Base-by-base conservation (phyloP, 176 grass and related monocot species). In the Metroxylon sagu region DNA sequence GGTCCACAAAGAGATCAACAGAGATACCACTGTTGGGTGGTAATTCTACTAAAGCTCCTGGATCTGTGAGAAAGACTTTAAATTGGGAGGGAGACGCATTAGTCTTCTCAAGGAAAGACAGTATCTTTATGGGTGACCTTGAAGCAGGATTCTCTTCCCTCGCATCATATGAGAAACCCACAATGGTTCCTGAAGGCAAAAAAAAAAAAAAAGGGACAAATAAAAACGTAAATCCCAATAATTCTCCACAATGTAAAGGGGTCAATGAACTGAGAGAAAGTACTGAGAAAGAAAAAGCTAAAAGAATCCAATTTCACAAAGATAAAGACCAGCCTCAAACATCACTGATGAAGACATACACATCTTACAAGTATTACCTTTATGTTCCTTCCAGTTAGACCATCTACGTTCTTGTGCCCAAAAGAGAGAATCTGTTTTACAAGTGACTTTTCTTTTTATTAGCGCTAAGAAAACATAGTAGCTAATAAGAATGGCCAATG, bases 151-250 rank as follows among this genome's bases (percentile, higher is more conserved):
- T 48, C 43, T 60, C 59, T 74, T 54, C 30, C n/a, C 57, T 18
- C n/a, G 74, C 71, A 66, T 80, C 76, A 48, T 76, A 65, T 2
- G 68, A 67, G 16, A 81, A 62, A 7, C 77, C 82, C 59, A 72
- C 39, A 79, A 60, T 70, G 27, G 51, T 71, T 61, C 64, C 87
- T 90, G 79, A 73, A 85, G 70, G 1, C 21, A 0, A 23, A 23
- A 23, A 23, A 23, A 23, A 23, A 23, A 23, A 56, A 57, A 59
- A 3, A 26, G 29, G 18, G 6, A 29, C 35, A 43, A 29, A 29
- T 29, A 29, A 5, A 3, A 4, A 4, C 28, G 28, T 43, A 43
- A 43, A 43, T 43, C 35, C 8, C 35, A 43, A 43, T 43, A 43
- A 43, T 43, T 43, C 35, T 43, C 35, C 35, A 43, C 2, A 43